Percentiles rank a stretch among this genome's conserved stretches.
These are phyloP conservation scores for Meyerozyma guilliermondii DNA, from an alignment of 1,139 yeast genomes.

Conservation along the genomic window DNA sequence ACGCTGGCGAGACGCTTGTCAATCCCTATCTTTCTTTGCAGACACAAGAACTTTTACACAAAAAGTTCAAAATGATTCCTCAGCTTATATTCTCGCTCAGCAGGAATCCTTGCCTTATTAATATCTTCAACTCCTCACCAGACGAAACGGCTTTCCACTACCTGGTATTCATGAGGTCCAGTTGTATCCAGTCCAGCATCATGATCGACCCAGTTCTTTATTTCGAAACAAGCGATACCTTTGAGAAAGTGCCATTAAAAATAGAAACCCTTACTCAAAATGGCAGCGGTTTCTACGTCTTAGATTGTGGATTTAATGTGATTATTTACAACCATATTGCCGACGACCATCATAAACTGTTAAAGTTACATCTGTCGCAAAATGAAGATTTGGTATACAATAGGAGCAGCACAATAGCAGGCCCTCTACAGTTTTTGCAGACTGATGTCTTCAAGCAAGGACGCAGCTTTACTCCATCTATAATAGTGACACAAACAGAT, in stretches of 20 bases:
- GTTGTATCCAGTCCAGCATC: conserved; percentile 13
- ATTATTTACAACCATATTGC: conserved; percentile 19
- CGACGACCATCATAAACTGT: conserved; percentile 8
- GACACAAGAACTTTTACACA: conserved; percentile 19
- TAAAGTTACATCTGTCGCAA: conserved; percentile 30
- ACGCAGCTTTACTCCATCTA: conserved; percentile 14
- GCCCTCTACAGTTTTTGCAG: conserved; percentile 1
- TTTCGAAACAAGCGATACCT: conserved; percentile 11
- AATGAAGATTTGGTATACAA: conserved; percentile 19
- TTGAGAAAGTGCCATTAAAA: conserved; percentile 8
- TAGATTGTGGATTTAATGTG: conserved; percentile 27
- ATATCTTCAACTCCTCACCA: conserved; percentile 38
- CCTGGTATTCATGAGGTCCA: conserved; percentile 22
- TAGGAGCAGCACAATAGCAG: conserved; percentile 13
- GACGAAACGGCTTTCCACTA: conserved; percentile 41
- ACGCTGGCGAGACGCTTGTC: conserved; percentile 5
- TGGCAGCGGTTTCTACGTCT: conserved; percentile 16
- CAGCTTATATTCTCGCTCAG: conserved; percentile 26
- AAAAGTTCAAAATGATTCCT: conserved; percentile 24
- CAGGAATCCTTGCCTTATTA: conserved; percentile 29
- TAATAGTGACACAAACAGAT: conserved; percentile 24
- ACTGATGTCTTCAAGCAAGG: neutral
- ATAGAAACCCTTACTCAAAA: neutral
- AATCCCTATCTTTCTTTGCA: conserved; percentile 20
- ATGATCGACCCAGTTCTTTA: conserved; percentile 28